Conservation (phyloP, 1,139 yeast species). For the Spathaspora jeffriesii region DNA sequence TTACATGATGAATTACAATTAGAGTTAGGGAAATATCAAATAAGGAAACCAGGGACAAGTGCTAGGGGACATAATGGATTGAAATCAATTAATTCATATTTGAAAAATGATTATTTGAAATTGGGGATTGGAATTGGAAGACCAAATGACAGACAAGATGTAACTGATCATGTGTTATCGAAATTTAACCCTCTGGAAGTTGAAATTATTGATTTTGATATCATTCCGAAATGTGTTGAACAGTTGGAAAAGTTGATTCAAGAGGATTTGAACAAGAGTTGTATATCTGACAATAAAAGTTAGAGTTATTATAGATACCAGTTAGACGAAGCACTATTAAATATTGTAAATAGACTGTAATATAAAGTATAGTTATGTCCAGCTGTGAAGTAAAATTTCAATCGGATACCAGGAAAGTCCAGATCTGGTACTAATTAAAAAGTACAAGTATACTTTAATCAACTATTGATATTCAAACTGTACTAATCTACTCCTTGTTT, state of each 20-base stretch:
- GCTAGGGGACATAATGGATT: conserved; percentile 85
- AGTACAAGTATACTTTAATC: too few species aligned
- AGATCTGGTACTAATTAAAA: too few species aligned
- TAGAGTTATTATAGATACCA: too few species aligned
- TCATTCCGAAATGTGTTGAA: conserved; percentile 37
- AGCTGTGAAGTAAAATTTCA: too few species aligned
- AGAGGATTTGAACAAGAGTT: conserved; percentile 7
- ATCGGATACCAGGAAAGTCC: too few species aligned
- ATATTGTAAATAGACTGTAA: too few species aligned
- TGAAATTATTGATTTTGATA: conserved; percentile 29
- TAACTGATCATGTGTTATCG: conserved; percentile 63
- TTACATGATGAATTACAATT: conserved; percentile 77
- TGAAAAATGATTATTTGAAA: conserved; percentile 47
- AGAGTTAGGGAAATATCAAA: conserved; percentile 61
- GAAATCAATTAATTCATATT: conserved; percentile 46
- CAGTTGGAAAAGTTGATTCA: conserved; percentile 34
- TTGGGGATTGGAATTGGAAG: conserved; percentile 77
- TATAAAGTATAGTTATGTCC: too few species aligned
- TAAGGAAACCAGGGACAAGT: conserved; percentile 57
- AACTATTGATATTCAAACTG: too few species aligned
- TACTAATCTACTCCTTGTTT: too few species aligned
- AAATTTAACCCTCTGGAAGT: conserved; percentile 41
- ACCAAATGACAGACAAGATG: conserved; percentile 45
- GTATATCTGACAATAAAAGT: too few species aligned
- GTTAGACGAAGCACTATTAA: too few species aligned